These are phyloP conservation scores for Verticillium isaacii DNA, from an alignment of 2,329 filamentous ascomycete genomes.

Conservation along the genomic window DNA sequence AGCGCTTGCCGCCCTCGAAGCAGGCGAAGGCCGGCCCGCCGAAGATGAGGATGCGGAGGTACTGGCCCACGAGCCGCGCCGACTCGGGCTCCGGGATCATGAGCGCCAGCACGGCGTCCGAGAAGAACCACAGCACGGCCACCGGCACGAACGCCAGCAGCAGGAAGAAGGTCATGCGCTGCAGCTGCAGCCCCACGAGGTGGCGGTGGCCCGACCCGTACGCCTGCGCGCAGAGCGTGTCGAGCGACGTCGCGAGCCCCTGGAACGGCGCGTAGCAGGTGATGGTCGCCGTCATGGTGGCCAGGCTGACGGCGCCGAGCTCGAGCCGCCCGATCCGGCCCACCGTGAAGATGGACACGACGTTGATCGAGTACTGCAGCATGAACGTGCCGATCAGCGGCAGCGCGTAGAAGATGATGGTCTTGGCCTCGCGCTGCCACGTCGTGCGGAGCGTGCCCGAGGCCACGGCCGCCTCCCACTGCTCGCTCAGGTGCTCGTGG, in stretches of 20 bases:
- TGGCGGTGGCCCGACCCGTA: constrained; percentile 89
- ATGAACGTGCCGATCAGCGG: constrained; percentile 71
- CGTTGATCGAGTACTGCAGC: constrained; percentile 80
- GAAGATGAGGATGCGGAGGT: constrained; percentile 66
- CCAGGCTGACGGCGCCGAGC: constrained; percentile 39
- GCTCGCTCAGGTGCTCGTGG: constrained; percentile 58
- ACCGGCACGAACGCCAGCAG: constrained; percentile 70
- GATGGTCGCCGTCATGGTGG: constrained; percentile 75
- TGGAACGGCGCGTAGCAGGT: constrained; percentile 74
- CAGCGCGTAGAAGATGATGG: constrained; percentile 65
- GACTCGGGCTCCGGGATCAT: constrained; percentile 49
- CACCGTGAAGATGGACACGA: constrained; percentile 74
- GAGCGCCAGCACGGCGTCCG: constrained; percentile 56
- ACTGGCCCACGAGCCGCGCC: constrained; percentile 64
- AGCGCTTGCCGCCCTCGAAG: constrained; percentile 77
- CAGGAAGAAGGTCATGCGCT: constrained; percentile 77
- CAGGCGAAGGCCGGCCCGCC: constrained; percentile 72
- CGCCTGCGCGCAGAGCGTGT: constrained; percentile 90
- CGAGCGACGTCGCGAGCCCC: constrained; percentile 82
- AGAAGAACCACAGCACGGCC: constrained; percentile 64
- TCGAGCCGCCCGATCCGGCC: constrained; percentile 67
- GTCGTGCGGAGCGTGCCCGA: constrained; percentile 81
- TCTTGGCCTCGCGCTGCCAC: constrained; percentile 85
- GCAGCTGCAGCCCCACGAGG: constrained; percentile 74
- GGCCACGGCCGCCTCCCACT: constrained; percentile 82